phyloP scores from a whole-genome alignment of 805 yeast genomes.

The Starmerella floricola region DNA sequence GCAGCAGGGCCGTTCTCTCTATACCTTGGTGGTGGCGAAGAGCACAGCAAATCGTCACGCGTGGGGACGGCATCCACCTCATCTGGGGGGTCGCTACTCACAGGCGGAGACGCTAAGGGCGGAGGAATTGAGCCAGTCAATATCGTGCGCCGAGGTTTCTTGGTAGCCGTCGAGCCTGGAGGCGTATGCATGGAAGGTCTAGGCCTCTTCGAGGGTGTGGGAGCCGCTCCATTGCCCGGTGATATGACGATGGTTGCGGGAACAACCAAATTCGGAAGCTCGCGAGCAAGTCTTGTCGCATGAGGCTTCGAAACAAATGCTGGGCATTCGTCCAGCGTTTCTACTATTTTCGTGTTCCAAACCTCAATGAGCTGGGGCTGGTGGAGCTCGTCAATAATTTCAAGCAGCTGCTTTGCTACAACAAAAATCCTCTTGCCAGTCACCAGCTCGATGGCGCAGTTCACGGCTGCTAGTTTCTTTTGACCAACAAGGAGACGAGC shows the following conservation, averaged over 20 bases:
- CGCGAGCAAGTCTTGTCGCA: not conserved
- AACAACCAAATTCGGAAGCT: slow-evolving; percentile 7
- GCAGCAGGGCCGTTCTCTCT: not conserved
- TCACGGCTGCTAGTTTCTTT: not conserved
- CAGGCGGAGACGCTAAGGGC: slow-evolving; percentile 13
- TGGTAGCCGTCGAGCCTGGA: slow-evolving; percentile 5
- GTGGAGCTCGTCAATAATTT: slow-evolving; percentile 3
- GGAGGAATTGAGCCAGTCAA: slow-evolving; percentile 14
- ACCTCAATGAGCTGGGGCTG: slow-evolving; percentile 6
- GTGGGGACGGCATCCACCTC: slow-evolving; percentile 5
- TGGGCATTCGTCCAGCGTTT: slow-evolving; percentile 4
- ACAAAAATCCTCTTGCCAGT: slow-evolving; percentile 5
- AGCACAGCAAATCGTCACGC: slow-evolving; percentile 4
- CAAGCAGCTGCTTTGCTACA: slow-evolving; percentile 9
- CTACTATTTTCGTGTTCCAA: slow-evolving; percentile 13
- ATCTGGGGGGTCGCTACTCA: slow-evolving; percentile 11
- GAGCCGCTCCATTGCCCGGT: not conserved
- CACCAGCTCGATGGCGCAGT: slow-evolving; percentile 6
- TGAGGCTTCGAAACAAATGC: slow-evolving; percentile 7
- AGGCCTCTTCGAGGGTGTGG: no score
- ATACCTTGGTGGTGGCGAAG: slow-evolving; percentile 16
- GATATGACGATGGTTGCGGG: slow-evolving; percentile 1
- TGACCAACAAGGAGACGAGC: slow-evolving; percentile 1
- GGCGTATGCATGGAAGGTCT: slow-evolving; percentile 3
- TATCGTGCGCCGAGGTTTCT: slow-evolving; percentile 11